Evolutionary conservation across 2,329 filamentous ascomycete species (phyloP), one percentile per base, ranked within the genome.

Genomic region (Elsinoe australis): DNA sequence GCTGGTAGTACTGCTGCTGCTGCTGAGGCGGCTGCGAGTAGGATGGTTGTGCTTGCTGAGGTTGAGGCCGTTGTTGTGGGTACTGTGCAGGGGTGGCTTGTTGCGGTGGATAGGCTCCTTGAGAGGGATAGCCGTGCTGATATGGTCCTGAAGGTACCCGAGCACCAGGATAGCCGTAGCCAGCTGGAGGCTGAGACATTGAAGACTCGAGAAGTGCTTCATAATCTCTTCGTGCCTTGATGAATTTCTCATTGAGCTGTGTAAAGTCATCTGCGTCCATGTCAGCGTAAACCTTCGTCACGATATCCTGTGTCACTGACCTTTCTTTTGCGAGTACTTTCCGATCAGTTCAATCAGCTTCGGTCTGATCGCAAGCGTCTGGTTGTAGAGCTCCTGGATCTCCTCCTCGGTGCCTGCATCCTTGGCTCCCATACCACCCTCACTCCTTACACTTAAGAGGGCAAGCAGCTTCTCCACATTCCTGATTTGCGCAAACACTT

Each of bases 251-350:
- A 61, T 98, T 98, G 53, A 98, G 73, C 64, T 96, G 90, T 2
- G 92, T 95, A 62, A 98, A 96, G 65, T 98, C 92, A 67, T 98
- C 92, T 94, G 55, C 7, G 36, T 14, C 3, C 45, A 22, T 56
- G 68, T 65, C 47, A 55, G 49, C 22, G 10, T 3, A 21, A 17
- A 18, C 10, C 17, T 31, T 34, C 17, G 50, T 60, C 50, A 58
- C 33, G 21, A 32, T 39, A 51, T 5, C 15, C 14, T 17, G 9
- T 15, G 17, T 31, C 10, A 29, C 63, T 56, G 70, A 90, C 88
- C 89, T 70, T 98, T 98, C 78, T 95, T 96, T 64, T 98, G 92
- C 7, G 92, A 96, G 64, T 98, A 98, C 65, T 96, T 96, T 53
- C 94, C 92, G 63, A 98, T 98, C 42, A 98, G 71, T 70, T 96